Evolutionary conservation across 176 grass and related monocot genomes (phyloP).

Genomic region (Puccinellia tenuiflora): DNA sequence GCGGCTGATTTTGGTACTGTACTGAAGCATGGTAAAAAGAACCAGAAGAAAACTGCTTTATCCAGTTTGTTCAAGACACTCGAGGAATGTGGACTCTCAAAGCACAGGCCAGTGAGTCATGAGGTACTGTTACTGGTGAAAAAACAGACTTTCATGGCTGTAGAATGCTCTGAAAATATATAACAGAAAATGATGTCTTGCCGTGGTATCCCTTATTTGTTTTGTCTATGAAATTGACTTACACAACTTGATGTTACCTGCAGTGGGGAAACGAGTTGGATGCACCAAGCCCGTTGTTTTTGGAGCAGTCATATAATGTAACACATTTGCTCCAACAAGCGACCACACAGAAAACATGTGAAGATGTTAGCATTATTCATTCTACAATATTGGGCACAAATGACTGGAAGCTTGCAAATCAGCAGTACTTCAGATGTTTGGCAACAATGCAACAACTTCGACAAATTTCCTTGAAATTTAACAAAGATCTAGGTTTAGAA

Average conservation of each 20-base stretch:
- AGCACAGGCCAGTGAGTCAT: conserved; percentile 53
- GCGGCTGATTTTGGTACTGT: conserved; percentile 66
- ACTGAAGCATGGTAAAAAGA: conserved; percentile 79
- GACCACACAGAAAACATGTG: conserved; percentile 20
- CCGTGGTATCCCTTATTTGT: not conserved
- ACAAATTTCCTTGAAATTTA: conserved; percentile 70
- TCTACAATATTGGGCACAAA: conserved; percentile 27
- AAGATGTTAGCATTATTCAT: conserved; percentile 28
- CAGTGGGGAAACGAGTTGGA: conserved; percentile 46
- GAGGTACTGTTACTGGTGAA: conserved; percentile 36
- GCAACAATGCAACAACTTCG: conserved; percentile 63
- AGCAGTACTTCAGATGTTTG: conserved; percentile 75
- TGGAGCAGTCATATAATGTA: conserved; percentile 69
- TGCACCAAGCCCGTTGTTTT: conserved; percentile 41
- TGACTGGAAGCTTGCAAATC: conserved; percentile 67
- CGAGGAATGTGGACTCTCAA: conserved; percentile 80
- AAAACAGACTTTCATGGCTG: not conserved
- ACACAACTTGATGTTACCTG: conserved; percentile 6
- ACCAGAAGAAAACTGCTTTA: conserved; percentile 75
- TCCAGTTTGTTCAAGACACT: conserved; percentile 75
- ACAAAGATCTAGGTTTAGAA: conserved; percentile 74
- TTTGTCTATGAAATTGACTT: not conserved
- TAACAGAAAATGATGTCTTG: not conserved
- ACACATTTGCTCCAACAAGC: conserved; percentile 66
- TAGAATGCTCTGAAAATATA: not conserved